Percentiles rank a stretch among this genome's conserved stretches.
These are phyloP conservation scores for Astraeus odoratus DNA, from an alignment of 768 basidiomycete species.

Conservation along the genomic window DNA sequence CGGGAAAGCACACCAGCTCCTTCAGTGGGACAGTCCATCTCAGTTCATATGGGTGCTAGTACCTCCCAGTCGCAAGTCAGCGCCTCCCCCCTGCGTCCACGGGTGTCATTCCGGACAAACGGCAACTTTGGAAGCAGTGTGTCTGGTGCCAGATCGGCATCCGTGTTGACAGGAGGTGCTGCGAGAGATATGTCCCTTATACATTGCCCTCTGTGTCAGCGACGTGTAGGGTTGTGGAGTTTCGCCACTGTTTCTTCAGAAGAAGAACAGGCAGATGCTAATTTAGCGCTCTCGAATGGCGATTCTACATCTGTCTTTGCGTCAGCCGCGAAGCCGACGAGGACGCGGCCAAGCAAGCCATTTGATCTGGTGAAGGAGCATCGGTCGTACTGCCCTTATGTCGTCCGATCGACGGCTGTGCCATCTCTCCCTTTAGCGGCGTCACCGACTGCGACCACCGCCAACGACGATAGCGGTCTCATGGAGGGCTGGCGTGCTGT, in stretches of 20 bases:
- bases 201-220: conserved; percentile 64
- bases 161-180: conserved; percentile 8
- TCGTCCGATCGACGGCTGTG: conserved; percentile 59
- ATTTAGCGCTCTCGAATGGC: conserved; percentile 8
- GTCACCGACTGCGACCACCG: conserved; percentile 21
- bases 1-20: conserved; percentile 17
- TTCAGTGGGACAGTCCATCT: conserved; percentile 4
- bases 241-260: conserved; percentile 36
- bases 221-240: conserved; percentile 76
- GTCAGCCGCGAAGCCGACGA: conserved; percentile 4
- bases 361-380: conserved; percentile 79
- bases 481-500: conserved; percentile 81
- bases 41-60: conserved; percentile 12
- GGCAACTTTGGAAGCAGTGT: conserved; percentile 1
- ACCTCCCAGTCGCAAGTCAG: conserved; percentile 9
- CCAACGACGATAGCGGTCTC: conserved; percentile 13
- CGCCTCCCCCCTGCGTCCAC: conserved; percentile 10
- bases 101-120: conserved; percentile 7
- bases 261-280: not conserved
- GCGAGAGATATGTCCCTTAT: conserved; percentile 46
- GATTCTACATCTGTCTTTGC: conserved; percentile 12
- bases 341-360: conserved; percentile 32
- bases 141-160: not conserved
- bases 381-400: conserved; percentile 81
- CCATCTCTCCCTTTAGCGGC: too few species aligned